These are phyloP conservation scores for Domatiomyces catenatus DNA, from an alignment of 2,329 filamentous ascomycete genomes.

Conservation along the genomic window DNA sequence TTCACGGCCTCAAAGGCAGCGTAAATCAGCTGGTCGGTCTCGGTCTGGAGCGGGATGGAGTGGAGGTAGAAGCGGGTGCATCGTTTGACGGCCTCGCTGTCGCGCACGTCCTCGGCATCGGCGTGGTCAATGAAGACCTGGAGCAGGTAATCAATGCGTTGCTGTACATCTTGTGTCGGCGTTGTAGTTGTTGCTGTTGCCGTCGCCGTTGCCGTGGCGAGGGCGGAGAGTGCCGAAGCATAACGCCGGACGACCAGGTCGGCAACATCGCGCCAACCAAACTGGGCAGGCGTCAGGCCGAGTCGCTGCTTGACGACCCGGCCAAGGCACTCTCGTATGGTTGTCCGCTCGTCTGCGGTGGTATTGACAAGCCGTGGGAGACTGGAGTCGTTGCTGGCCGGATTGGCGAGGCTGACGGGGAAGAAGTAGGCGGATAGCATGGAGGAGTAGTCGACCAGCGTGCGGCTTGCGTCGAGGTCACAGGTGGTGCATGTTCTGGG, in stretches of 20 bases:
- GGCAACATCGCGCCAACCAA: conserved; percentile 52
- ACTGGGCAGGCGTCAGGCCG: not conserved
- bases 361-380: conserved; percentile 22
- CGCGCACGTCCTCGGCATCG: not conserved
- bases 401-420: conserved; percentile 13
- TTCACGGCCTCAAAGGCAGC: not conserved
- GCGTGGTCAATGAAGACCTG: not conserved
- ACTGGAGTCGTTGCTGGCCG: conserved; percentile 23
- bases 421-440: not conserved
- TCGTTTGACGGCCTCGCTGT: not conserved
- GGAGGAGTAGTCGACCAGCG: not conserved
- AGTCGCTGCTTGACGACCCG: not conserved
- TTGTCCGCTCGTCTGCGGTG: conserved; percentile 25
- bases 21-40: not conserved
- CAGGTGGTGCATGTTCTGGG: conserved; percentile 24
- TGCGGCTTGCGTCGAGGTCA: conserved; percentile 17
- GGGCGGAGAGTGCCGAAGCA: conserved; percentile 33
- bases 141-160: not conserved
- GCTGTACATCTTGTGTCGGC: not conserved
- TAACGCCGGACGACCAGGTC: conserved; percentile 54
- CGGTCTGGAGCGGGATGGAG: not conserved
- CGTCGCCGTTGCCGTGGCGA: not conserved
- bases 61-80: not conserved
- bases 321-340: conserved; percentile 11
- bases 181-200: no score